Conservation (phyloP, 305 asterid species). For the Rubia occidens region DNA sequence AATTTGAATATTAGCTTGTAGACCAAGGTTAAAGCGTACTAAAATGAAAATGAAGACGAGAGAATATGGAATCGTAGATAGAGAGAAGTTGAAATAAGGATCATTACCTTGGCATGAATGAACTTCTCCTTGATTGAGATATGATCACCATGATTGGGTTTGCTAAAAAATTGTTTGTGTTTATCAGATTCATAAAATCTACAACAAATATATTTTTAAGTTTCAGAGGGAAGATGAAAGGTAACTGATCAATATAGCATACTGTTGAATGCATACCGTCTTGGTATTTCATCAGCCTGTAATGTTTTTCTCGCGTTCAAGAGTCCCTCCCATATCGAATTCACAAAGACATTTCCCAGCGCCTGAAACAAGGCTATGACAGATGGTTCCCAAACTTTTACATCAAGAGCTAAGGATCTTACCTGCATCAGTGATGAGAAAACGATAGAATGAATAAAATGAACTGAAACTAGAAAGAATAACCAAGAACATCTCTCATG, state of each 20-base stretch:
- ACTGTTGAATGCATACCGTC: conserved; percentile 39
- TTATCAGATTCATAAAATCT: conserved; percentile 66
- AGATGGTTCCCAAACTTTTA: conserved; percentile 97
- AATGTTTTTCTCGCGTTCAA: conserved; percentile 63
- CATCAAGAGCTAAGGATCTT: conserved; percentile 95
- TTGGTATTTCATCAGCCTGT: conserved; percentile 90
- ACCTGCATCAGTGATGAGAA: conserved; percentile 44
- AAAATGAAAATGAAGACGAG: neutral
- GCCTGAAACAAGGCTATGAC: conserved; percentile 88
- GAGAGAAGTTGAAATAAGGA: conserved; percentile 18
- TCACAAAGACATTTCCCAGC: conserved; percentile 80
- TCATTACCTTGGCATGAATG: conserved; percentile 79
- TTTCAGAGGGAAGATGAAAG: conserved; percentile 6
- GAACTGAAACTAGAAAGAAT: neutral
- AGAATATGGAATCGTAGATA: conserved; percentile 4
- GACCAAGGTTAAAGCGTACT: neutral
- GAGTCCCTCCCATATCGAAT: conserved; percentile 91
- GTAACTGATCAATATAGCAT: conserved; percentile 11
- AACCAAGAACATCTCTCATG: neutral
- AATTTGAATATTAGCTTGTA: neutral
- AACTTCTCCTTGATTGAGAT: conserved; percentile 86
- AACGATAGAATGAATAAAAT: conserved; percentile 20
- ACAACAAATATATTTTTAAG: conserved; percentile 20
- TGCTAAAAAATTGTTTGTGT: conserved; percentile 52
- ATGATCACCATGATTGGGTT: conserved; percentile 68